Evolutionary conservation across 305 asterid genomes (phyloP), one percentile per base, ranked within the genome.

Genomic region (Ajuga reptans): DNA sequence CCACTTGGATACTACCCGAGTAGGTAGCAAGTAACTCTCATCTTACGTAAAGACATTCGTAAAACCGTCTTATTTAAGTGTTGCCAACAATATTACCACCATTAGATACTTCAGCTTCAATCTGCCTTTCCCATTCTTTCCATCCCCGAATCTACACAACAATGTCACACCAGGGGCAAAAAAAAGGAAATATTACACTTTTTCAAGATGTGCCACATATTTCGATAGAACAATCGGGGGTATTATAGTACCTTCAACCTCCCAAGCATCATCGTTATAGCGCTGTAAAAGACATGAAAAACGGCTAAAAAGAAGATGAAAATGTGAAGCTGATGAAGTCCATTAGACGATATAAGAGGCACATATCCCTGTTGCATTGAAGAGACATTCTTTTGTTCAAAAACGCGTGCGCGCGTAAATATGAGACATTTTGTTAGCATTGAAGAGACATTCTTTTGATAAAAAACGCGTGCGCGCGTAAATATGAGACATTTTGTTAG

Each of bases 241-340:
- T 3, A 14, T n/a, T n/a, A n/a, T n/a, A 14, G 43, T 71, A 92
- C 99, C 97, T 90, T 90, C 73, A 86, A 66, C 80, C 96, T 85
- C 51, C 97, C 99, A 0, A 93, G 86, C 77, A 79, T 77, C 99
- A 93, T 89, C 4, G 97, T 89, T 34, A 85, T 72, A n/a, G 97
- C 94, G 52, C 99, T 80, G 68, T 89, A 93, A 54, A 90, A 68
- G 73, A 93, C 97, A 47, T 93, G 97, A 73, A 87, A 86, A 31
- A 90, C 91, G 7, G 99, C 99, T 69, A 93, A 81, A 74, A 93
- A 93, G 91, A 93, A 93, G 50, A 93, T 90, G 89, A 93, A 93
- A 75, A 93, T 91, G 75, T 93, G 99, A 34, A 93, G 89, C 74
- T 93, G 97, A 80, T 93, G 99, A 71, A 93, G 86, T 67, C 88